Base-by-base conservation (phyloP, 352 stramenopile species). In the Phytophthora uliginosa region DNA sequence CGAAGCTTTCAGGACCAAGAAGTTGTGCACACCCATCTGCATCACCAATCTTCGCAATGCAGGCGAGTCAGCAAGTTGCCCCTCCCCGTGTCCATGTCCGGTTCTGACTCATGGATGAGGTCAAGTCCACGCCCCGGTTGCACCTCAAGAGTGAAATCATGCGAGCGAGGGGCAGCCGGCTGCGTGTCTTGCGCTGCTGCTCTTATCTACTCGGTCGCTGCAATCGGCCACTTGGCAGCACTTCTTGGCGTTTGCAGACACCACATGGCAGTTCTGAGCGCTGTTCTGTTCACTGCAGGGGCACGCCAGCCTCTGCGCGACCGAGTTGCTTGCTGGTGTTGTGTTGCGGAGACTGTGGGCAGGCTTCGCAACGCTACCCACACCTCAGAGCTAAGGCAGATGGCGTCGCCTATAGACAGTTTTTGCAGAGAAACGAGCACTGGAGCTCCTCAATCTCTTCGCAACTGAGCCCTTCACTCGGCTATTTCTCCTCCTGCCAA, bases 251-350 rank as follows among this genome's bases (percentile, higher is more conserved):
- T 57, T 47, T 33, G 52, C 53, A 31, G 63, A 40, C 9, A 42
- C 24, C 69, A 76, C 63, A 53, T 76, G 69, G 63, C 22, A 18
- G 66, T 76, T 76, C 69, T 73, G 63, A 36, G 69, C 58, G 54
- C 58, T 58, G 28, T 60, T 50, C 58, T 61, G 47, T 62, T 69
- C 57, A 65, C 65, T 26, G 33, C 68, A 52, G 59, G 57, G n/a
- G 31, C 63, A 59, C 42, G 47, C 56, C 63, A 64, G 54, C 55
- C 7, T 5, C 20, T 59, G 48, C 60, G 9, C 60, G 40, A 17
- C 15, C 45, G 12, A 60, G 63, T 65, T 64, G 63, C 63, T 63
- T 59, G n/a, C 66, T 69, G 66, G 63, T 18, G 1, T 53, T 57
- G 38, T 53, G 38, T 17, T 57, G 40, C 28, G 28, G 38, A 55